These are phyloP conservation scores for Pichia rugopelliculosa DNA, from an alignment of 805 yeast genomes.

Conservation along the genomic window DNA sequence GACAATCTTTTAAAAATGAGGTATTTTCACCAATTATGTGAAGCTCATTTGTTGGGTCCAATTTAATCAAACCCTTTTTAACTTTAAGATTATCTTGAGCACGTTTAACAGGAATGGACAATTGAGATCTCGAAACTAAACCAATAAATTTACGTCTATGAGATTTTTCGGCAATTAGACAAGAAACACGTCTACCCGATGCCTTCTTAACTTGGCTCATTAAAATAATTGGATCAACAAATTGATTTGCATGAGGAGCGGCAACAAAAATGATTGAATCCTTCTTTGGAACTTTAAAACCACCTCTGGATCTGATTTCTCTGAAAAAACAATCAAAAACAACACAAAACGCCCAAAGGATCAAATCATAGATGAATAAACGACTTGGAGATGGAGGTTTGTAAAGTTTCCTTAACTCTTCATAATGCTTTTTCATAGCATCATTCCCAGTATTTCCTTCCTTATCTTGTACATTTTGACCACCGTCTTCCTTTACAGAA, in stretches of 20 bases:
- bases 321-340: conserved; percentile 59
- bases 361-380: conserved; percentile 41
- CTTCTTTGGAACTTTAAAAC: conserved; percentile 48
- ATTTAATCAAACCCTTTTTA: conserved; percentile 59
- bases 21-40: conserved; percentile 55
- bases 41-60: conserved; percentile 39
- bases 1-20: conserved; percentile 54
- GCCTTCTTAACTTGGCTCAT: conserved; percentile 67
- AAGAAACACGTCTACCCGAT: conserved; percentile 41
- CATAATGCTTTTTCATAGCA: conserved; percentile 5
- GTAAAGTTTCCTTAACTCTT: conserved; percentile 19
- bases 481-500: no score
- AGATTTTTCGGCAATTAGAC: conserved; percentile 47
- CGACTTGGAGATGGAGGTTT: conserved; percentile 33
- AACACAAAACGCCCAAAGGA: conserved; percentile 40
- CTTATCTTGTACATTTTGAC: no score
- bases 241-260: conserved; percentile 85
- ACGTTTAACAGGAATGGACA: conserved; percentile 85
- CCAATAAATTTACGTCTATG: conserved; percentile 56
- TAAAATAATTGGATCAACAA: conserved; percentile 65
- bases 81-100: conserved; percentile 76
- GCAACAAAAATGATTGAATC: conserved; percentile 74
- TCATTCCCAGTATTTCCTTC: background rate
- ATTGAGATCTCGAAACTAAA: conserved; percentile 61
- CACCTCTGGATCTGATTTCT: conserved; percentile 68